Evolutionary conservation across 1,284 basidiomycete genomes (phyloP), one percentile per base, ranked within the genome.

Genomic region (Trametes sp.): DNA sequence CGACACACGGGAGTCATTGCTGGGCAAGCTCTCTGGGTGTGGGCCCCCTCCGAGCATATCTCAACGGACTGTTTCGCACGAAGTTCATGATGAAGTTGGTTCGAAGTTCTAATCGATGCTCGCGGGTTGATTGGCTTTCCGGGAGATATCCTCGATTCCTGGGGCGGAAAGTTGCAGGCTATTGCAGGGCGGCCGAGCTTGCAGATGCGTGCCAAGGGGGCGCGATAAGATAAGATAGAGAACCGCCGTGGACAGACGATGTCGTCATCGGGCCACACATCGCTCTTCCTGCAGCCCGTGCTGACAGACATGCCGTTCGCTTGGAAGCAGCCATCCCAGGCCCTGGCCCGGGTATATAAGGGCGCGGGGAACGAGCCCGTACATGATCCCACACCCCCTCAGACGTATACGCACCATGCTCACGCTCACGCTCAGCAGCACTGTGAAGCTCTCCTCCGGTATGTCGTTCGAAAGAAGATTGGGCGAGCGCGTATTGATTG

Each of bases 391-490:
- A n/a, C 29, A 19, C 52, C 19, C 35, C 41, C 6, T 21, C 36
- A 24, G 24, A 16, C 29, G 21, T n/a, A 36, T 29, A 29, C 4
- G 3, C 45, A 55, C 21, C 35, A 60, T 60, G 58, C 55, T 65
- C n/a, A 52, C 54, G 21, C 50, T 62, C 41, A 57, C 50, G 3
- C 57, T 62, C 46, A 44, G 38, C 4, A 60, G 58, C 44, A 60
- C 64, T 2, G 35, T 62, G 46, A 62, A 57, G 50, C 64, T 65
- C 8, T 54, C 60, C 21, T 59, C 60, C 13, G 64, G 63, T 65
- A n/a, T 13, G 59, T 35, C 2, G 19, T 16, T 29, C 2, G 24
- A 33, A 7, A 49, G 26, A 4, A n/a, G 6, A 11, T 11, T 3
- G 4, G 31, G 31, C 31, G 31, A 19, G 13, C 13, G 9, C n/a